phyloP scores from a whole-genome alignment of 1,284 basidiomycete species.

The Rhodotorula sp. region DNA sequence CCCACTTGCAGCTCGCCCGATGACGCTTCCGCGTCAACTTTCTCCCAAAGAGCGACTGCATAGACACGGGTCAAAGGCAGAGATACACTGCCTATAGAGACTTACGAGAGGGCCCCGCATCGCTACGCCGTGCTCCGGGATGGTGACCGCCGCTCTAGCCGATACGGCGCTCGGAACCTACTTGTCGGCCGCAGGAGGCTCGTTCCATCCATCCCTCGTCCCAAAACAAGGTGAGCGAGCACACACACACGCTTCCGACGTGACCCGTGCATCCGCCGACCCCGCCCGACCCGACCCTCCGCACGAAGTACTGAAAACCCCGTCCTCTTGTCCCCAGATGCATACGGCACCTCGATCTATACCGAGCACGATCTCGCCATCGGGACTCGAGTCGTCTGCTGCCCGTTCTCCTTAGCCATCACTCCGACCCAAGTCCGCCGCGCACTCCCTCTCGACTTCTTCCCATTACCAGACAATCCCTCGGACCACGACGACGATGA shows the following conservation, averaged over 20 bases:
- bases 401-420: conserved; percentile 71
- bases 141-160: not conserved
- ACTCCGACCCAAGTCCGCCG: conserved; percentile 60
- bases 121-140: not conserved
- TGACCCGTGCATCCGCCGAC: not conserved
- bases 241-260: not conserved
- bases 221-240: conserved; percentile 5
- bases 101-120: too few species aligned
- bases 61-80: too few species aligned
- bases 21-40: too few species aligned
- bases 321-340: conserved; percentile 10
- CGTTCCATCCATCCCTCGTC: not conserved
- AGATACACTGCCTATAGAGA: too few species aligned
- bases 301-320: not conserved
- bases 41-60: too few species aligned
- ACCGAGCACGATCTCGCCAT: conserved; percentile 56
- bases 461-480: conserved; percentile 29
- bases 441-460: conserved; percentile 54
- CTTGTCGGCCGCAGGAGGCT: conserved; percentile 4
- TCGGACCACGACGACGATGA: conserved; percentile 18
- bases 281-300: not conserved
- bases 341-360: conserved; percentile 61
- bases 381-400: conserved; percentile 65
- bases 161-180: not conserved
- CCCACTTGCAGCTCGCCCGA: too few species aligned